Evolutionary conservation across 2,329 filamentous ascomycete species (phyloP).

Genomic region (Ophiosphaerella korrae): DNA sequence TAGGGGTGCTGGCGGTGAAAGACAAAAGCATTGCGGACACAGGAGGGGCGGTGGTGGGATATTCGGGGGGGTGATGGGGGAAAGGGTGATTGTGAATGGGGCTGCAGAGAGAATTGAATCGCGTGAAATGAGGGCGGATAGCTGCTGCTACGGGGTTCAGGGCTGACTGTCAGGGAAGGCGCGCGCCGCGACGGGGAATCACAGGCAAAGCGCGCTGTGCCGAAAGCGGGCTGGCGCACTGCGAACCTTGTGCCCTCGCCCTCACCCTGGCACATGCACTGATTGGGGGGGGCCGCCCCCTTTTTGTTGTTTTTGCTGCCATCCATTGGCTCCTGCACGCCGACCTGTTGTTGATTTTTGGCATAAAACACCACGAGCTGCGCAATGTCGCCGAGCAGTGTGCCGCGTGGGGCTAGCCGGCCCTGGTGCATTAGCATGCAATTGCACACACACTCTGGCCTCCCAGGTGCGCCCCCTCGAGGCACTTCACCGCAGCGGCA

Average conservation of each 20-base stretch:
- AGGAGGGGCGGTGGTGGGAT: background rate
- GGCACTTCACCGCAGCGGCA: too few species aligned
- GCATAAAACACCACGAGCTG: slow-evolving; percentile 26
- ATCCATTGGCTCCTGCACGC: slow-evolving; percentile 13
- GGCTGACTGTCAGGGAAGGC: slow-evolving; percentile 33
- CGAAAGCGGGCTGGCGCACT: slow-evolving; percentile 12
- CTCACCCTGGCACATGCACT: slow-evolving; percentile 3
- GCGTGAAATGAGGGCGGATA: slow-evolving; percentile 36
- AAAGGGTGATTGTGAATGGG: slow-evolving; percentile 11
- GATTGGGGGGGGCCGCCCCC: slow-evolving; percentile 32
- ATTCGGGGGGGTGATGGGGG: too few species aligned
- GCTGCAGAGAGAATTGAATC: slow-evolving; percentile 23
- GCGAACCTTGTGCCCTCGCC: slow-evolving; percentile 2
- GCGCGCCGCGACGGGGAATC: slow-evolving; percentile 9
- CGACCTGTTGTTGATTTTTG: slow-evolving; percentile 1
- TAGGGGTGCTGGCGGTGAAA: slow-evolving; percentile 23
- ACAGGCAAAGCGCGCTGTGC: slow-evolving; percentile 26
- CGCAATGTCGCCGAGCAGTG: slow-evolving; percentile 16
- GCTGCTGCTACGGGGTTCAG: slow-evolving; percentile 7
- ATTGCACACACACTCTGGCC: slow-evolving; percentile 18
- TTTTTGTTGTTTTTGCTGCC: slow-evolving; percentile 32
- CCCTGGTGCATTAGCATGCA: slow-evolving; percentile 28
- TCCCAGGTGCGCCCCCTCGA: background rate
- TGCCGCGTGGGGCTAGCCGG: slow-evolving; percentile 7
- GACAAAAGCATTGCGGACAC: slow-evolving; percentile 23